Percentiles rank a stretch among this genome's conserved stretches.
Evolutionary conservation across 768 basidiomycete species (phyloP).

Genomic region (Trametes coccinea): DNA sequence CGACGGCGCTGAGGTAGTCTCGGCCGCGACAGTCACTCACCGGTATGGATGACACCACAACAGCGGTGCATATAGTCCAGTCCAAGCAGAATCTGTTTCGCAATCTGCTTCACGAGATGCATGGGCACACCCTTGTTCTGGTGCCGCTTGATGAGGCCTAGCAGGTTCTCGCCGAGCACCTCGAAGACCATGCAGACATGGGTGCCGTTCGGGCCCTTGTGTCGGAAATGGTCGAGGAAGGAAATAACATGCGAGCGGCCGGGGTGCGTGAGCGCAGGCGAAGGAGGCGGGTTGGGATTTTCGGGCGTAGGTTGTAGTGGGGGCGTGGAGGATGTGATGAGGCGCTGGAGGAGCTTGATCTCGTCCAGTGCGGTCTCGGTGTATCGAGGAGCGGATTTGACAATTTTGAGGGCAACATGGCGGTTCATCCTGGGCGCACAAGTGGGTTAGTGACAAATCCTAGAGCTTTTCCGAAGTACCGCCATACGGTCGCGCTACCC

Average conservation of each 20-base stretch:
- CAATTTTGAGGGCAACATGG: conserved; percentile 98
- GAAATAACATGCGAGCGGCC: conserved; percentile 95
- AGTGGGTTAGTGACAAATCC: conserved; percentile 10
- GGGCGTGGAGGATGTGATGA: conserved; percentile 80
- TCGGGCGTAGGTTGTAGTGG: conserved; percentile 47
- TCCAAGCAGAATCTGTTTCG: conserved; percentile 93
- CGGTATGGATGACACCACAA: conserved; percentile 96
- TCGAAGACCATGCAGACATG: conserved; percentile 99
- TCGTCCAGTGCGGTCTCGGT: conserved; percentile 99
- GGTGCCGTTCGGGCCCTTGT: conserved; percentile 93
- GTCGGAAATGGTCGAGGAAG: conserved; percentile 96
- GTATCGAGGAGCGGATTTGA: conserved; percentile 95
- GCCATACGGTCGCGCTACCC: neutral
- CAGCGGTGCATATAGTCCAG: conserved; percentile 98
- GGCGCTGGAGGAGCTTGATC: conserved; percentile 94
- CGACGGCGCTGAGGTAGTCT: neutral
- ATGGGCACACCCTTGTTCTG: conserved; percentile 98
- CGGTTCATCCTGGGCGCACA: conserved; percentile 70
- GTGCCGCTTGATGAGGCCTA: conserved; percentile 95
- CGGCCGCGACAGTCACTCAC: conserved; percentile 36
- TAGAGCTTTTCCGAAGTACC: neutral
- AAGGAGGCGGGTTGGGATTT: conserved; percentile 51
- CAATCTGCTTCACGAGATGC: conserved; percentile 90
- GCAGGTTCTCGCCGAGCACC: conserved; percentile 94
- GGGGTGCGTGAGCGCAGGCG: conserved; percentile 72